These are phyloP conservation scores for Boletales sp. DNA, from an alignment of 768 basidiomycete species.

Conservation along the genomic window DNA sequence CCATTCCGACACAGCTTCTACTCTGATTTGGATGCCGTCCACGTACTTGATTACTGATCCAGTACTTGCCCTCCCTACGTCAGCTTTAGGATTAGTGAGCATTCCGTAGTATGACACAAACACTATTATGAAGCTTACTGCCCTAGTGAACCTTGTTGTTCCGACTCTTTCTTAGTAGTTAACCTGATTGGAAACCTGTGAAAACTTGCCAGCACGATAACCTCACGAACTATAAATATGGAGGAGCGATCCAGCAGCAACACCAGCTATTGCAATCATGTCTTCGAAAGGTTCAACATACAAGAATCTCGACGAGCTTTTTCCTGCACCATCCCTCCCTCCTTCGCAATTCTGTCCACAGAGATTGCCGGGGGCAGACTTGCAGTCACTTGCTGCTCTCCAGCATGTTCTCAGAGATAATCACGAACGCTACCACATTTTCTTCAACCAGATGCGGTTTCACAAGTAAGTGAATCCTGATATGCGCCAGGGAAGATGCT, in stretches of 20 bases:
- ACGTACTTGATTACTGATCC: slow-evolving; percentile 1
- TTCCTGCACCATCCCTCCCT: slow-evolving; percentile 24
- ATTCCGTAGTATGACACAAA: background rate
- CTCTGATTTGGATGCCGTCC: background rate
- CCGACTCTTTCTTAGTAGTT: no score
- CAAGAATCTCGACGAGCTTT: slow-evolving; percentile 17
- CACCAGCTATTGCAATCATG: slow-evolving; percentile 4
- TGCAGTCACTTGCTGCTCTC: slow-evolving; percentile 20
- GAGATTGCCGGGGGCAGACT: slow-evolving; percentile 24
- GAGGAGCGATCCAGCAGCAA: no score
- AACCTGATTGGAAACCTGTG: no score
- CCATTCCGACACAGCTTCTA: no score
- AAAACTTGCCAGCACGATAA: no score
- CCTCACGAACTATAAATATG: slow-evolving; percentile 4
- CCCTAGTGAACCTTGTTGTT: no score
- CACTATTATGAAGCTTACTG: no score
- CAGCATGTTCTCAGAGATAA: slow-evolving; percentile 43
- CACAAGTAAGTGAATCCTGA: slow-evolving; percentile 44
- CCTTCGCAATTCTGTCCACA: slow-evolving; percentile 24
- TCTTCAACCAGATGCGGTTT: slow-evolving; percentile 41
- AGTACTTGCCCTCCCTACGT: background rate
- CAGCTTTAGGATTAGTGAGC: slow-evolving; percentile 5
- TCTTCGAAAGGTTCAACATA: slow-evolving; percentile 1
- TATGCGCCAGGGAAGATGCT: no score
- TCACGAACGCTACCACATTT: slow-evolving; percentile 46